Evolutionary conservation across 2,329 filamentous ascomycete genomes (phyloP), one percentile per base, ranked within the genome.

Genomic region (Colletotrichum lini): DNA sequence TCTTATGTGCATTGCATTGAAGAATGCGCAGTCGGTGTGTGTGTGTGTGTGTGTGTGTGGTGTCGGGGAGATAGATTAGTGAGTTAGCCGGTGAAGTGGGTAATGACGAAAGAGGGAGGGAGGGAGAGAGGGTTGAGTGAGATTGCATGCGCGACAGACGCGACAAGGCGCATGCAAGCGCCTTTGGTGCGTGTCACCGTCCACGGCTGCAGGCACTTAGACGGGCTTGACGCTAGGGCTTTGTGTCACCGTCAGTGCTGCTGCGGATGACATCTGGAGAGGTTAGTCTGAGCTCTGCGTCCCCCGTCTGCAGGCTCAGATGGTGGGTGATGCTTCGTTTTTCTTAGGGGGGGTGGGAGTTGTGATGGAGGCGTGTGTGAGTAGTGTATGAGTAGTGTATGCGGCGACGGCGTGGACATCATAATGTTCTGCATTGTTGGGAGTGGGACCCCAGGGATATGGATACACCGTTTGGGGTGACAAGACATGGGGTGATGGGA

Each of bases 201-300:
- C 30, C 30, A 21, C 13, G 38, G 23, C 35, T 18, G 54, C 40
- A 16, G 18, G 26, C 26, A 38, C 38, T 26, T 42, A 54, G 58
- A 40, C 66, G 38, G 38, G 45, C 52, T 59, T 69, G 38, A 65
- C 60, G 60, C 60, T 58, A 69, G 61, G 59, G 66, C 66, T 69
- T 13, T n/a, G 56, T 44, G 56, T 44, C 23, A 13, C 42, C 40
- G 16, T 35, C 42, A 15, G 57, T 13, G 57, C 57, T 38, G 30
- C 26, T 54, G 52, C 18, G 30, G 52, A 13, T 13, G 18, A n/a
- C 30, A 38, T 7, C 30, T 15, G 52, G 52, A 38, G 23, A 35
- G 52, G 16, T 53, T 35, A 52, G 23, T 26, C 49, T 26, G 49
- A 26, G 49, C 12, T 52, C 26, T 15, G 50, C 26, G n/a, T 26